A percentile compares a stretch with the other conserved stretches of the same genome.
These are phyloP conservation scores for Babesia bigemina DNA, from an alignment of 169 alveolate genomes.

Conservation along the genomic window DNA sequence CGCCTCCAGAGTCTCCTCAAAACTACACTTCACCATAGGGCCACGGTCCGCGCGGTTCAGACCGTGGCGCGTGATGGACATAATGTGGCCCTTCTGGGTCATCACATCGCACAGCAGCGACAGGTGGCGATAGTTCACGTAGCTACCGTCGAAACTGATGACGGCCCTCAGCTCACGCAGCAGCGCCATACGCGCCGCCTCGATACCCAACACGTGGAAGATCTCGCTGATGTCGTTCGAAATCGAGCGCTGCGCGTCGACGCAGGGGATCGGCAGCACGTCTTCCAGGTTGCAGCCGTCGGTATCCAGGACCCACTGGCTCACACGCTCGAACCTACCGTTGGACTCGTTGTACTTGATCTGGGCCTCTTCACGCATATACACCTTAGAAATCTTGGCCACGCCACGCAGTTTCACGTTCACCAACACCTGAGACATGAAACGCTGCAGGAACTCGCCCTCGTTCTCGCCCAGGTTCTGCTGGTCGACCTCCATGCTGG, in stretches of 20 bases:
- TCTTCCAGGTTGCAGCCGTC: slow-evolving; percentile 97
- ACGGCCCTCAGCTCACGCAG: slow-evolving; percentile 93
- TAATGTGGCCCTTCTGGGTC: slow-evolving; percentile 99
- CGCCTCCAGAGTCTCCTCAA: slow-evolving; percentile 99
- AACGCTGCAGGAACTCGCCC: slow-evolving; percentile 84
- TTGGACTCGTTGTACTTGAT: slow-evolving; percentile 85
- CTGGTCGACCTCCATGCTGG: slow-evolving; percentile 61
- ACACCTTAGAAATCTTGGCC: slow-evolving; percentile 92
- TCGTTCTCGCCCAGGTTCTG: slow-evolving; percentile 81
- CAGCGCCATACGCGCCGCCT: slow-evolving; percentile 98
- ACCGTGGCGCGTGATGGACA: slow-evolving; percentile 99
- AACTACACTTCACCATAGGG: slow-evolving; percentile 96
- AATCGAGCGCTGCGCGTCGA: slow-evolving; percentile 92
- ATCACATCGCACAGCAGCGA: slow-evolving; percentile 97
- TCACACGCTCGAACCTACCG: slow-evolving; percentile 87
- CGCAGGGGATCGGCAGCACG: slow-evolving; percentile 87
- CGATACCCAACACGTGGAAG: slow-evolving; percentile 95
- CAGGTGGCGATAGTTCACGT: slow-evolving; percentile 98
- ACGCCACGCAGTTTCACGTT: slow-evolving; percentile 83
- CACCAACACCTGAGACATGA: slow-evolving; percentile 85
- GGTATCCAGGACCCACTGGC: slow-evolving; percentile 98
- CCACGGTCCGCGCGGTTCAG: slow-evolving; percentile 97
- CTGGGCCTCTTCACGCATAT: slow-evolving; percentile 93
- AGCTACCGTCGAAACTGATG: slow-evolving; percentile 91
- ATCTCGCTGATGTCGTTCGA: slow-evolving; percentile 98